These are phyloP conservation scores for Lophiostoma macrostomum DNA, from an alignment of 495 filamentous ascomycete species.

Conservation along the genomic window DNA sequence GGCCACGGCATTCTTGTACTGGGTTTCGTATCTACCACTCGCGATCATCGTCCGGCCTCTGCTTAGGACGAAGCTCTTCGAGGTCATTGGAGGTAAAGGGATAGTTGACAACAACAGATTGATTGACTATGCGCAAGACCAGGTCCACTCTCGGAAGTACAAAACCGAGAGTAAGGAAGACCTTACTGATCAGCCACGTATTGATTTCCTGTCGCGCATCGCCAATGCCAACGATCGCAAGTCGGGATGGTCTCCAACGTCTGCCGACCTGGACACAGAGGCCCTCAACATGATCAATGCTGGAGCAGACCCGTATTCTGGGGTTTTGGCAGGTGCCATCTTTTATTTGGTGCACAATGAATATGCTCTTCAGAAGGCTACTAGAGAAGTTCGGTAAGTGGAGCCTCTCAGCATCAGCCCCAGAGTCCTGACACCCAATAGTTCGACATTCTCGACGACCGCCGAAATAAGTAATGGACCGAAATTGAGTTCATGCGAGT, in stretches of 20 bases:
- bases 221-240: conserved; percentile 32
- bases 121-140: conserved; percentile 17
- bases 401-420: neutral
- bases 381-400: conserved; percentile 50
- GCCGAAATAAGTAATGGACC: conserved; percentile 47
- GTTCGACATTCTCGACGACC: conserved; percentile 44
- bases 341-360: conserved; percentile 62
- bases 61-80: conserved; percentile 30
- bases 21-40: conserved; percentile 34
- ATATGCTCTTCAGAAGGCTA: conserved; percentile 42
- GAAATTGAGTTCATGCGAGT: conserved; percentile 48
- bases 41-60: conserved; percentile 29
- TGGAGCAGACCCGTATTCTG: conserved; percentile 30
- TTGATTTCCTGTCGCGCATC: conserved; percentile 36
- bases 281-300: conserved; percentile 38
- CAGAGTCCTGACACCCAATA: neutral
- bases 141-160: conserved; percentile 16
- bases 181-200: neutral
- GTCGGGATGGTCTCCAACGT: conserved; percentile 32
- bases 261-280: conserved; percentile 36
- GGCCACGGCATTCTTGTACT: conserved; percentile 32
- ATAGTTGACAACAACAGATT: conserved; percentile 33
- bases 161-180: neutral
- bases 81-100: conserved; percentile 27
- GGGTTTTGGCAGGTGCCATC: conserved; percentile 52